These are phyloP conservation scores for Saccharomyces hybrid DNA, from an alignment of 1,139 yeast species.

Conservation along the genomic window DNA sequence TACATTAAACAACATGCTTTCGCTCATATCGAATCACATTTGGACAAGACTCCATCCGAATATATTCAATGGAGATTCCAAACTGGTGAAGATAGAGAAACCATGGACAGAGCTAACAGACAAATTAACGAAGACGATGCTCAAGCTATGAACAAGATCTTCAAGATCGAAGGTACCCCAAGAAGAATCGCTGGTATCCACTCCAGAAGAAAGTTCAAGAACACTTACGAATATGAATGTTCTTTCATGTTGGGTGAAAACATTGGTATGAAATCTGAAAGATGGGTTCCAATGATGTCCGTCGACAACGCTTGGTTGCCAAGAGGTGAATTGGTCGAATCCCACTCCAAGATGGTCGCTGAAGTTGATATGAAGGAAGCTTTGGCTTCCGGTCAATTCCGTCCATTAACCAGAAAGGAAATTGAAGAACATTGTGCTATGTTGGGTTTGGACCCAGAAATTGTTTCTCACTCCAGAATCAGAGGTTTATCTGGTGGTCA, in stretches of 20 bases:
- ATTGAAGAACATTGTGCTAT: constrained; percentile 96
- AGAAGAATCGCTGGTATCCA: constrained; percentile 94
- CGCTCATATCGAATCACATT: constrained; percentile 96
- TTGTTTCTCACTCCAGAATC: constrained; percentile 98
- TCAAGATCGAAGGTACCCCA: constrained; percentile 96
- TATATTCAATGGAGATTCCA: constrained; percentile 99
- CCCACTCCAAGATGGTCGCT: constrained; percentile 98
- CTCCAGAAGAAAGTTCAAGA: constrained; percentile 99
- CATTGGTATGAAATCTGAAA: constrained; percentile 97
- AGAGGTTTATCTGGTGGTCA: constrained; percentile 99
- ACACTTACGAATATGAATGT: constrained; percentile 99
- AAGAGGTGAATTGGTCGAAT: constrained; percentile 98
- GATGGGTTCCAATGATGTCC: constrained; percentile 99
- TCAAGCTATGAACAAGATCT: constrained; percentile 97
- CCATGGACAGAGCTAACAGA: constrained; percentile 99
- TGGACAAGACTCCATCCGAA: constrained; percentile 99
- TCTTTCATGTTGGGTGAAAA: constrained; percentile 96
- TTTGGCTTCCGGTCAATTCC: constrained; percentile 99
- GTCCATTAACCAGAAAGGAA: constrained; percentile 99
- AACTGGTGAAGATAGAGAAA: constrained; percentile 99
- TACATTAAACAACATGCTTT: constrained; percentile 99
- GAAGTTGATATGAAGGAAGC: constrained; percentile 99
- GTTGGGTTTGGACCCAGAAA: constrained; percentile 98
- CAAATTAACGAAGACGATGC: constrained; percentile 95
- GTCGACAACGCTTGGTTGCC: constrained; percentile 99